Evolutionary conservation across 1,284 basidiomycete genomes (phyloP).

Genomic region (Puccinia triticina): DNA sequence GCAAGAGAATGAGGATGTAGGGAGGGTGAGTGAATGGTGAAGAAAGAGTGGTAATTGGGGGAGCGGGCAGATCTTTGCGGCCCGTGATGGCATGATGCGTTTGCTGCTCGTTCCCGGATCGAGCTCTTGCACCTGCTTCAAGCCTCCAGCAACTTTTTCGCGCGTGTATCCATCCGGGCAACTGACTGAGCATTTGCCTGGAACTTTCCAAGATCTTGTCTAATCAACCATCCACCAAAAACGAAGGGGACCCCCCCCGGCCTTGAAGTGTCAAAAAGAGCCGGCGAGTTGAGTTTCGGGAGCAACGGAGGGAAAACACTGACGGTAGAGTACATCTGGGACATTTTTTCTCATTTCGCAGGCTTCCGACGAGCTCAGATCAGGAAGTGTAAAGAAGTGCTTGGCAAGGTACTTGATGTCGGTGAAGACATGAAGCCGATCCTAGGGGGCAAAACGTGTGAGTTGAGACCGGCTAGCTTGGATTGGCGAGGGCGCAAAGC

Average conservation of each 20-base stretch:
- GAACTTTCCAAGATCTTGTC: not conserved
- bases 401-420: constrained; percentile 71
- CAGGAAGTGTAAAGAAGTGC: constrained; percentile 75
- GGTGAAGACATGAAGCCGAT: constrained; percentile 70
- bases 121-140: constrained; percentile 60
- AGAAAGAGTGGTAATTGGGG: too few species aligned
- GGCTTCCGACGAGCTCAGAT: constrained; percentile 67
- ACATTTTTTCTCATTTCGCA: constrained; percentile 65
- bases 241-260: too few species aligned
- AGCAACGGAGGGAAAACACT: constrained; percentile 52
- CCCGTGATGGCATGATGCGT: constrained; percentile 75
- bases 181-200: not conserved
- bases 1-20: not conserved
- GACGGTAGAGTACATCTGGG: constrained; percentile 63
- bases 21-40: too few species aligned
- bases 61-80: constrained; percentile 65
- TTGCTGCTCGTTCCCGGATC: constrained; percentile 65
- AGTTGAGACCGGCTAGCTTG: too few species aligned
- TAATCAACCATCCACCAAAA: not conserved
- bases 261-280: too few species aligned
- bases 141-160: constrained; percentile 53
- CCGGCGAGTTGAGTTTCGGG: too few species aligned
- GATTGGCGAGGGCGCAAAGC: constrained; percentile 97
- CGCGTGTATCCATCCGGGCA: constrained; percentile 54
- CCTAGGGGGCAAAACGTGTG: constrained; percentile 62